Evolutionary conservation across 768 basidiomycete genomes (phyloP), one percentile per base, ranked within the genome.

Genomic region (Boletus huronensis): DNA sequence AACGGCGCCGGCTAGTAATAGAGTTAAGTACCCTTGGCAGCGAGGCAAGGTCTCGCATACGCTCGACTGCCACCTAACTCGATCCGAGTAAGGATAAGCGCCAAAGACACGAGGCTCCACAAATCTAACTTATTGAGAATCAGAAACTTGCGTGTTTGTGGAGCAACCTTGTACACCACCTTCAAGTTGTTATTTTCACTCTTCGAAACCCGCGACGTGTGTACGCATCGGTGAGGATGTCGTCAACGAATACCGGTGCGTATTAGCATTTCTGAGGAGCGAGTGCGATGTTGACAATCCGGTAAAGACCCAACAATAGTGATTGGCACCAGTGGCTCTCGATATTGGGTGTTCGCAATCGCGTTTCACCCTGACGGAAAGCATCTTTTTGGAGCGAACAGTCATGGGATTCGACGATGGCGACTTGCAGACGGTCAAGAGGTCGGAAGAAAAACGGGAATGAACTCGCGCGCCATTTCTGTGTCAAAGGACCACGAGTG

Each of bases 321-420:
- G n/a, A n/a, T n/a, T n/a, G n/a, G 25, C 21, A 25, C 23, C 1
- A 1, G 21, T 23, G 0, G 7, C 19, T 1, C 3, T 21, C 0
- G n/a, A n/a, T n/a, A 14, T 14, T 1, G 6, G 14, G 14, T 45
- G 2, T 21, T 1, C 2, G 31, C n/a, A 5, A 14, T 32, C 0
- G 29, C 14, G 6, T 46, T 46, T 14, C 45, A 46, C 21, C 45
- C 28, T 7, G 29, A 32, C 2, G 31, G 31, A 17, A 16, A 5
- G 2, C 31, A 47, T 34, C 32, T 47, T 17, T 3, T 47, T 2
- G 46, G 32, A 8, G 32, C 32, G 0, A 4, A 16, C 7, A 47
- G 0, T 11, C 6, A 31, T 17, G 31, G 31, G 1, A 32, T 34
- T 25, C 46, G 16, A 47, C 16, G 16, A 23, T 47, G 31, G 32